phyloP scores from a whole-genome alignment of 2,329 filamentous ascomycete genomes.

The Pseudogymnoascus sp. region DNA sequence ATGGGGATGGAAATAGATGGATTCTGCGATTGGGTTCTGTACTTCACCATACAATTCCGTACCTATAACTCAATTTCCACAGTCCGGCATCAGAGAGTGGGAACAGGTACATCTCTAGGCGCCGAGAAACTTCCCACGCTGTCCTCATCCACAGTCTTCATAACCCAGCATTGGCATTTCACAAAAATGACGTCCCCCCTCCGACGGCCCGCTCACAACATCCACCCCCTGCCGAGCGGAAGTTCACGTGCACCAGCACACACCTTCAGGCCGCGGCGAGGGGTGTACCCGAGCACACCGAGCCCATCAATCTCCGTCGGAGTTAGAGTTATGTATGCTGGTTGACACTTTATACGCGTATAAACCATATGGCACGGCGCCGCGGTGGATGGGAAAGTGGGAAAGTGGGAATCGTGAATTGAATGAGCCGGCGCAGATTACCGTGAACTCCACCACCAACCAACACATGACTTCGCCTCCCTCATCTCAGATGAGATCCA shows the following conservation, averaged over 20 bases:
- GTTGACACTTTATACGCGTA: background rate
- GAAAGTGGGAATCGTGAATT: too few relatives aligned
- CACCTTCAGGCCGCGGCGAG: background rate
- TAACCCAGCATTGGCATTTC: background rate
- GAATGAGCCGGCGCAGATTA: too few relatives aligned
- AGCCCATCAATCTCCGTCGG: background rate
- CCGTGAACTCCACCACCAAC: too few relatives aligned
- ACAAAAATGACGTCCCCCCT: background rate
- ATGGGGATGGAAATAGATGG: background rate
- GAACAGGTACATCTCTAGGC: background rate
- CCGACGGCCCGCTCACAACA: background rate
- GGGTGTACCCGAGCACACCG: background rate
- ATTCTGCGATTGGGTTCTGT: background rate
- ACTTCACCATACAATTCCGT: too few relatives aligned
- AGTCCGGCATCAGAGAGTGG: too few relatives aligned
- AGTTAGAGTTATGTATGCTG: background rate
- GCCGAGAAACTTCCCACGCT: background rate
- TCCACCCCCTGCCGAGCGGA: too few relatives aligned
- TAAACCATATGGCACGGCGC: background rate
- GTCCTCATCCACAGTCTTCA: background rate
- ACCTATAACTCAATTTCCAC: too few relatives aligned
- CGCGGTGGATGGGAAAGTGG: too few relatives aligned
- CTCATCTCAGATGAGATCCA: too few relatives aligned
- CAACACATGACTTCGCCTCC: too few relatives aligned
- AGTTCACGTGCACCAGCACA: background rate